Base-by-base conservation (phyloP, 768 basidiomycete genomes). In the Amanita brunnescens region DNA sequence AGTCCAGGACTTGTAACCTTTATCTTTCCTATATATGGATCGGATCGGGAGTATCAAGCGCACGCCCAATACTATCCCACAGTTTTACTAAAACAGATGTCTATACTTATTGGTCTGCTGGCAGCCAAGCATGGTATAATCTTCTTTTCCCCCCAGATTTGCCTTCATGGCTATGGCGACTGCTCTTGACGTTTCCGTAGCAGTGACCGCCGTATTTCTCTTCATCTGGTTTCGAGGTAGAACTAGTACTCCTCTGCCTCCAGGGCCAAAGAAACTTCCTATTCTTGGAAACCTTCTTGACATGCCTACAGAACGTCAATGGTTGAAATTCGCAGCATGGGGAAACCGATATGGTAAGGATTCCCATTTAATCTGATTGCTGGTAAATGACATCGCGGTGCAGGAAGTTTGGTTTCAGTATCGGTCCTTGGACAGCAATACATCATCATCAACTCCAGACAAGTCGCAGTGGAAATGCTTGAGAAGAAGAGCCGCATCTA, bases 401-500 rank as follows among this genome's bases (percentile, higher is more conserved):
- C 16, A 37, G 53, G 55, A 35, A 20, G 33, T 44, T 6, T 53
- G 37, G 45, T 42, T 42, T 35, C 35, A 23, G 29, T 47, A 32
- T 51, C 39, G 24, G 43, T 50, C 37, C 24, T 47, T 40, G 44
- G 53, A 38, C 34, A 53, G 35, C 32, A 32, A 12, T 67, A 76
- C 35, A 40, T 79, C 30, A 59, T 80, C 47, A 24, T 80, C 23
- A 79, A 77, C 58, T 70, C 67, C 0, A 57, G 54, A 5, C 58
- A 70, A 21, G 49, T 57, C 1, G 77, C 77, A 3, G 57, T 66
- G n/a, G 73, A 78, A 24, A 64, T 80, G 63, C 71, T 81, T 21
- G 74, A 79, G 30, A 74, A 72, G 54, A 76, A 73, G 50, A 73
- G 79, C 30, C 62, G 69, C 12, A 70, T 73, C 26, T 80, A 80